Percentiles rank a stretch among this genome's conserved stretches.
phyloP scores from a whole-genome alignment of 805 yeast genomes.

The Cyberlindnera nakhonratchasimensis region DNA sequence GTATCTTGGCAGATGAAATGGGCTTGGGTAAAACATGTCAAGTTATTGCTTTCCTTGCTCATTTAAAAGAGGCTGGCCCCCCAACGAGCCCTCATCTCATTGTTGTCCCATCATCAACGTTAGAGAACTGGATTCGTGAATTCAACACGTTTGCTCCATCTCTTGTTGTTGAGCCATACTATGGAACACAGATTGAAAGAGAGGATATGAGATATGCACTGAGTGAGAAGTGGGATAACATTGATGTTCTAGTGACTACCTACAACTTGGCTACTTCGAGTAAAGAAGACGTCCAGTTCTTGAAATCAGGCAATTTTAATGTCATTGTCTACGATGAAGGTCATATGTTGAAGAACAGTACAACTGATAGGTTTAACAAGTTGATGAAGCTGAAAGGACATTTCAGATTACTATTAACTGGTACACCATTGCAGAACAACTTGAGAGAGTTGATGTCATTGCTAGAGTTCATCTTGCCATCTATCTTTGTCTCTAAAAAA shows the following conservation, averaged over 20 bases:
- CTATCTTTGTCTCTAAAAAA: constrained; percentile 71
- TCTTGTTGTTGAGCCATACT: constrained; percentile 83
- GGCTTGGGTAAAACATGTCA: constrained; percentile 97
- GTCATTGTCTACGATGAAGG: constrained; percentile 96
- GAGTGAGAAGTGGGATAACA: constrained; percentile 46
- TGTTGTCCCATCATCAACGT: constrained; percentile 93
- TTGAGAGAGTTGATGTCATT: constrained; percentile 85
- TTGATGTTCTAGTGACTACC: constrained; percentile 92
- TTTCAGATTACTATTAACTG: constrained; percentile 87
- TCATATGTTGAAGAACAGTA: constrained; percentile 89
- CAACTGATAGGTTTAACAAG: constrained; percentile 81
- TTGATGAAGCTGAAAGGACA: constrained; percentile 79
- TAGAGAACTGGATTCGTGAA: constrained; percentile 97
- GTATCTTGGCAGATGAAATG: constrained; percentile 98
- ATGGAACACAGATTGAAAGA: constrained; percentile 84
- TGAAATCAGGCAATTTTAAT: constrained; percentile 72
- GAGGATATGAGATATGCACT: constrained; percentile 76
- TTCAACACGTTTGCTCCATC: constrained; percentile 84
- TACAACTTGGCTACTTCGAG: constrained; percentile 88
- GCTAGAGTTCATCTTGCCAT: constrained; percentile 86
- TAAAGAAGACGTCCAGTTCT: constrained; percentile 74
- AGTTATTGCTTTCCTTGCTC: constrained; percentile 88
- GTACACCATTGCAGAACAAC: constrained; percentile 96
- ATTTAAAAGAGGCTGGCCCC: constrained; percentile 63
- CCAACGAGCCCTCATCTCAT: constrained; percentile 80